Conservation (phyloP, 2,329 filamentous ascomycete genomes). For the Neocatenulostroma microsporum region DNA sequence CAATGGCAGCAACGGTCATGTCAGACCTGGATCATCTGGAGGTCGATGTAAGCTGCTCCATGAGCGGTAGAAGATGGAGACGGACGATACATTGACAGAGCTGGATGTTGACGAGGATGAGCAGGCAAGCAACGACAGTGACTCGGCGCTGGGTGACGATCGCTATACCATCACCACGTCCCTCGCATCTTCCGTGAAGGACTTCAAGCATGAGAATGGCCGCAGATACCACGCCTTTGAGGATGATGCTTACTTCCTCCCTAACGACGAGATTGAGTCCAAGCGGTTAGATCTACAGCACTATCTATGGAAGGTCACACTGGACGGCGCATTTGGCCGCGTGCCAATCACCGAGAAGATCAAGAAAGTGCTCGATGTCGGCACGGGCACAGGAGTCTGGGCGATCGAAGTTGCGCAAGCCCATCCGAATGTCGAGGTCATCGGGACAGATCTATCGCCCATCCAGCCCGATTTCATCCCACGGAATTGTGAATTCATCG, state of each 20-base stretch:
- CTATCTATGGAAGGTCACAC: slow-evolving; percentile 29
- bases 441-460: slow-evolving; percentile 33
- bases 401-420: slow-evolving; percentile 24
- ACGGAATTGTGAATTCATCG: slow-evolving; percentile 25
- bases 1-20: no score
- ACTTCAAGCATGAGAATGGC: slow-evolving; percentile 23
- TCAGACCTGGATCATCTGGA: no score
- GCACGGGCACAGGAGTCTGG: slow-evolving; percentile 40
- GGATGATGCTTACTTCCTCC: slow-evolving; percentile 25
- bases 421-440: slow-evolving; percentile 21
- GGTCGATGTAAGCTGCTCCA: no score
- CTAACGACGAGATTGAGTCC: slow-evolving; percentile 26
- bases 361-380: slow-evolving; percentile 34
- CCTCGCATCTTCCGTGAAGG: slow-evolving; percentile 18
- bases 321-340: slow-evolving; percentile 15
- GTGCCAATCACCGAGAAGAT: slow-evolving; percentile 14
- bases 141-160: slow-evolving; percentile 18
- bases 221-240: slow-evolving; percentile 25
- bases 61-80: not conserved
- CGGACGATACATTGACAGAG: not conserved
- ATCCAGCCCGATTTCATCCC: slow-evolving; percentile 27
- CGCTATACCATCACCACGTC: no score
- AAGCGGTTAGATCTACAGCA: slow-evolving; percentile 26
- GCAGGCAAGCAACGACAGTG: slow-evolving; percentile 10
- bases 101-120: not conserved